phyloP scores from a whole-genome alignment of 179 eudicot genomes.

The Silene coronaria region DNA sequence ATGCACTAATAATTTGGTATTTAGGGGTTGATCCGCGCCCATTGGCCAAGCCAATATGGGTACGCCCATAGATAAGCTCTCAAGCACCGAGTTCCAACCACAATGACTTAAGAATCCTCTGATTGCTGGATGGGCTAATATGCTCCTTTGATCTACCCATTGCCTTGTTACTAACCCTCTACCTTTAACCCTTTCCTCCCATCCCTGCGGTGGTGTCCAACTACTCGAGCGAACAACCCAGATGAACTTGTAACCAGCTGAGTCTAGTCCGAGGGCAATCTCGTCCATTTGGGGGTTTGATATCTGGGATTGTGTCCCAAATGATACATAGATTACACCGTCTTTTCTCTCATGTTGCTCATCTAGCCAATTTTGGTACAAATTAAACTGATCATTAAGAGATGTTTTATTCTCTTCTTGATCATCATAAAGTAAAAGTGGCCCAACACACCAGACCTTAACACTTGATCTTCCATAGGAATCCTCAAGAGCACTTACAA shows the following conservation, averaged over 20 bases:
- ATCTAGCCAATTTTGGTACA: slow-evolving; percentile 16
- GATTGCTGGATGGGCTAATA: slow-evolving; percentile 21
- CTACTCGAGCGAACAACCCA: slow-evolving; percentile 19
- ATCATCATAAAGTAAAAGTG: slow-evolving; percentile 15
- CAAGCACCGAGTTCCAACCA: slow-evolving; percentile 18
- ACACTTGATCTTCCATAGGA: not conserved
- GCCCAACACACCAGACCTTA: slow-evolving; percentile 29
- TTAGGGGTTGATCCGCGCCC: slow-evolving; percentile 29
- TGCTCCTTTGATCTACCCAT: slow-evolving; percentile 27
- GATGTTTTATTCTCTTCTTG: too few relatives aligned
- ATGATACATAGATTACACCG: slow-evolving; percentile 12
- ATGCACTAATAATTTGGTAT: slow-evolving; percentile 23
- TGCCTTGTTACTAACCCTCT: slow-evolving; percentile 21
- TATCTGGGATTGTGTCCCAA: slow-evolving; percentile 18
- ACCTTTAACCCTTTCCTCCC: slow-evolving; percentile 22
- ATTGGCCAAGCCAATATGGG: slow-evolving; percentile 32
- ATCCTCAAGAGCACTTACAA: slow-evolving; percentile 12
- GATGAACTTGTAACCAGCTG: slow-evolving; percentile 1
- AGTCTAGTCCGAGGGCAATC: slow-evolving; percentile 18
- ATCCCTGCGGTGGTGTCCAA: slow-evolving; percentile 14
- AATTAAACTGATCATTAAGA: not conserved
- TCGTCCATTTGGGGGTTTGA: slow-evolving; percentile 13
- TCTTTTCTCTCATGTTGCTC: not conserved
- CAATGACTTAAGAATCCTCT: slow-evolving; percentile 31
- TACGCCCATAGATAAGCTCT: slow-evolving; percentile 27